Base-by-base conservation (phyloP, 192 early-diverging fungal genomes). In the Pilobolus umbonatus region DNA sequence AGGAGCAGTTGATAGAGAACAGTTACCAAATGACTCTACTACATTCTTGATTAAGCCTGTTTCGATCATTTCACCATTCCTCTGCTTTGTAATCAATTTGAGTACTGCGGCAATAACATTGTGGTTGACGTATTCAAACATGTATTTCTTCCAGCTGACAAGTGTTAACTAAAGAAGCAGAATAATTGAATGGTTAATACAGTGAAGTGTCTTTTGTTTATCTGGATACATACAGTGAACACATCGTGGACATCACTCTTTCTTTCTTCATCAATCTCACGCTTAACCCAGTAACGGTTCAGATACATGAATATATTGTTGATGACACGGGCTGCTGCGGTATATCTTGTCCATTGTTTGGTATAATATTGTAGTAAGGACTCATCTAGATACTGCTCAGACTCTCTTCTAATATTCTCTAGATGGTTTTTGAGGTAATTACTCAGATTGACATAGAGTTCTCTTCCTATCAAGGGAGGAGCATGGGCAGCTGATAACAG, bases 281-380 rank as follows among this genome's bases (percentile, higher is more conserved):
- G 80, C 73, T 91, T 94, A 40, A 98, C 90, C 96, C 96, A 99
- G 70, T 94, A 89, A 32, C 94, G 85, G 73, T 99, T 99, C 47
- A 99, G 79, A 69, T 99, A 99, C 12, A 78, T 76, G 62, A 98
- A 97, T 46, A 96, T 78, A 66, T 97, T 90, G 71, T 98, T 83
- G 47, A 98, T 85, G 60, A 82, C 85, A 48, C 79, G 80, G 19
- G 89, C 82, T 5, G 92, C 89, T n/a, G 81, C 77, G 11, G 92
- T 95, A 65, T 88, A 99, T 67, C 88, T 82, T 36, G 73, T 74
- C 96, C 96, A 99, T 67, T 95, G 83, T 42, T 73, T 75, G 46
- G 88, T 92, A 72, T 98, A 98, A 61, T 86, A 96, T 11, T 76
- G 75, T 53, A 98, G 78, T 50, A 98, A 78, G 8, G 80, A 80